Evolutionary conservation across 495 filamentous ascomycete genomes (phyloP), one percentile per base, ranked within the genome.

Genomic region (Jackrogersella multiformis): DNA sequence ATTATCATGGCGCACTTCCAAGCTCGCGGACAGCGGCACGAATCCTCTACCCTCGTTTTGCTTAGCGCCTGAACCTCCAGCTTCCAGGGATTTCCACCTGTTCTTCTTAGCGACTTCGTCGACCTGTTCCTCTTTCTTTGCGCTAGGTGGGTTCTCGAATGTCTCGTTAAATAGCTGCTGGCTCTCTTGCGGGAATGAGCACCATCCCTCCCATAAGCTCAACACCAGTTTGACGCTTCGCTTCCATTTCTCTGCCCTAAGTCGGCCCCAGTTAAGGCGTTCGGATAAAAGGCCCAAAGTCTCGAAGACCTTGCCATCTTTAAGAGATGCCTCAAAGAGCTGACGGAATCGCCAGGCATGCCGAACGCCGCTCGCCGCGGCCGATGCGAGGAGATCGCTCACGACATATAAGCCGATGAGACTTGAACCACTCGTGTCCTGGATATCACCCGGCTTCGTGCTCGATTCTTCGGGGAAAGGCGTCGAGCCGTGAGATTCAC

Each of bases 281-380:
- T 90, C 89, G 24, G 94, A 88, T 52, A 97, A 82, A 59, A 85
- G 80, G 6, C 94, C 95, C 7, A 99, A 84, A 53, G 87, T 81
- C 69, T 93, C 93, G 69, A 99, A 98, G 1, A 92, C 88, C 34
- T 88, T 83, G 35, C 87, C 84, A 4, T 84, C 76, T 30, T 87
- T 86, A 6, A 99, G 80, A 0, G 89, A 87, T 0, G 81, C 78
- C 75, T 97, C 96, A 66, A 99, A 95, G 18, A 95, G 80, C 71
- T 91, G 88, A 16, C 94, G 86, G 70, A 95, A 98, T 39, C 93
- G 88, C 93, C 93, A 98, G 4, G 93, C 92, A 72, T 94, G 90
- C 0, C 92, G 85, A 32, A 97, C 90, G 0, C 92, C 92, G 64
- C 87, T 89, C 0, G 90, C 93, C 1, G 91, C 89, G 3, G 91